These are phyloP conservation scores for Curvularia eragrostidis DNA, from an alignment of 2,329 filamentous ascomycete genomes.

Conservation along the genomic window DNA sequence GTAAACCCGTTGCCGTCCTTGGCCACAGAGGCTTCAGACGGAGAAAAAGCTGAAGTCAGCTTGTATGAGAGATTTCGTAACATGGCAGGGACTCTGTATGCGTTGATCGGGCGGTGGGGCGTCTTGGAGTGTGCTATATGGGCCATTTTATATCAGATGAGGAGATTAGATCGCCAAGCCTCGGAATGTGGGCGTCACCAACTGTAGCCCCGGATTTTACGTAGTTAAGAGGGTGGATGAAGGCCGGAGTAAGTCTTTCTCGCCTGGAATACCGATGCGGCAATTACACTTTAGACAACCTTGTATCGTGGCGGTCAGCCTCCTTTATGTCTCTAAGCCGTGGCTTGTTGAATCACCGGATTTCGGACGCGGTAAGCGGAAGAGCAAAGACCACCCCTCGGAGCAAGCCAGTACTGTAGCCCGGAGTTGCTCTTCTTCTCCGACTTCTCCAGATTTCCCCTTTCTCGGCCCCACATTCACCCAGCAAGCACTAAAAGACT, in stretches of 20 bases:
- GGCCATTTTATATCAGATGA: slow-evolving; percentile 42
- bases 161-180: slow-evolving; percentile 48
- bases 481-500: not conserved
- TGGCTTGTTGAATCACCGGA: slow-evolving; percentile 12
- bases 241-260: slow-evolving; percentile 7
- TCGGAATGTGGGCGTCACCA: slow-evolving; percentile 38
- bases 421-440: slow-evolving; percentile 11
- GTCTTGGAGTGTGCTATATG: slow-evolving; percentile 27
- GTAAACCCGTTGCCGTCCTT: slow-evolving; percentile 53
- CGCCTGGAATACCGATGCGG: not conserved
- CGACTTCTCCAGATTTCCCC: not conserved
- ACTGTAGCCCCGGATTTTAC: slow-evolving; percentile 20
- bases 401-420: not conserved
- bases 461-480: slow-evolving; percentile 7
- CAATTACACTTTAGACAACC: not conserved
- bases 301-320: slow-evolving; percentile 1
- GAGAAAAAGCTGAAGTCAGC: slow-evolving; percentile 42
- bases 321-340: slow-evolving; percentile 4
- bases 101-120: slow-evolving; percentile 34
- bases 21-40: slow-evolving; percentile 38
- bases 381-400: slow-evolving; percentile 7
- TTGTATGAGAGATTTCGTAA: slow-evolving; percentile 49
- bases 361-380: slow-evolving; percentile 1
- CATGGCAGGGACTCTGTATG: slow-evolving; percentile 48
- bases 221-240: slow-evolving; percentile 4